Conservation (phyloP, 495 filamentous ascomycete genomes). For the Platismatia glauca region DNA sequence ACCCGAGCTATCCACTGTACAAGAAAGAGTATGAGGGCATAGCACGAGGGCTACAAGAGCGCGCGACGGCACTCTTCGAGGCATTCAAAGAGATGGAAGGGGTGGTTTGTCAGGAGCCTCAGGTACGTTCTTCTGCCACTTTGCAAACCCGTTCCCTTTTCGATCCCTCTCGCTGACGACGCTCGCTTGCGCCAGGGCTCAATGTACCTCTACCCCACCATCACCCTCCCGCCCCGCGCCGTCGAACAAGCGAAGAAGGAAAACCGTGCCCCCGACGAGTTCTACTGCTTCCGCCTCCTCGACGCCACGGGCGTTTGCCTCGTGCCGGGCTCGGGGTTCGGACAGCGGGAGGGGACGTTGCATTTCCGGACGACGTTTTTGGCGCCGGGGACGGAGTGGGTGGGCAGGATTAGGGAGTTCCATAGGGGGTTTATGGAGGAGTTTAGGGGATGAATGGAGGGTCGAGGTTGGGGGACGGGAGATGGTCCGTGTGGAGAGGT, state of each 20-base stretch:
- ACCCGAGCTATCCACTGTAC: conserved; percentile 76
- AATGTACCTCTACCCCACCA: conserved; percentile 98
- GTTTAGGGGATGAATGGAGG: conserved; percentile 36
- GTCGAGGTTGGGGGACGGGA: background rate
- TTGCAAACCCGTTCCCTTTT: background rate
- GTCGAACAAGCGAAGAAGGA: conserved; percentile 63
- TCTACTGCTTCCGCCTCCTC: conserved; percentile 81
- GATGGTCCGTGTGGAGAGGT: background rate
- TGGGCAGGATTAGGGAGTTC: conserved; percentile 78
- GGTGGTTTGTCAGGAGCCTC: conserved; percentile 75
- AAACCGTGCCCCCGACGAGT: conserved; percentile 75
- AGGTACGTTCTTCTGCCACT: conserved; percentile 32
- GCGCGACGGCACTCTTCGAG: conserved; percentile 75
- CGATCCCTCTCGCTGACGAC: background rate
- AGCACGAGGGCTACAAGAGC: conserved; percentile 60
- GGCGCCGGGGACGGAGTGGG: conserved; percentile 92
- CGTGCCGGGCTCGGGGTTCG: conserved; percentile 85
- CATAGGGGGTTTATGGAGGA: conserved; percentile 87
- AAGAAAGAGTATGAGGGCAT: conserved; percentile 73
- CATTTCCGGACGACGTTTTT: conserved; percentile 98
- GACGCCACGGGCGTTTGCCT: conserved; percentile 95
- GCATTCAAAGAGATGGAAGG: conserved; percentile 94
- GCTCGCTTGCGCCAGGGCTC: conserved; percentile 48
- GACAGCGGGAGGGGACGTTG: conserved; percentile 81
- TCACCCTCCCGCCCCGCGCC: conserved; percentile 67